A percentile compares a stretch with the other conserved stretches of the same genome.
Evolutionary conservation across 2,329 filamentous ascomycete genomes (phyloP).

Genomic region (Colletotrichum tamarilloi): DNA sequence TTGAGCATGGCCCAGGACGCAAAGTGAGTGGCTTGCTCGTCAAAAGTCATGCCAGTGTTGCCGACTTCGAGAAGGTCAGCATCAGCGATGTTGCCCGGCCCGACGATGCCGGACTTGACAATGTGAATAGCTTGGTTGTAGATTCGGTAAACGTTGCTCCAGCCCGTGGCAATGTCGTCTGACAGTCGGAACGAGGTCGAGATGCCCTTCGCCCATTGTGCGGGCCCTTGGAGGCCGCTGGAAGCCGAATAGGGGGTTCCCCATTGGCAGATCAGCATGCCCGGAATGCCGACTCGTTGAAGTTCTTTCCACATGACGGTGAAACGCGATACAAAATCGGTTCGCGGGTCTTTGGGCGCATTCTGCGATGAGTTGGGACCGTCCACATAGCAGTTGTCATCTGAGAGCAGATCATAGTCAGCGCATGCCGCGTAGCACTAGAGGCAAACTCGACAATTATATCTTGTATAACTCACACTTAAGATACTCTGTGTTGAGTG

Average conservation of each 20-base stretch:
- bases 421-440: neutral
- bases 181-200: neutral
- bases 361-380: neutral
- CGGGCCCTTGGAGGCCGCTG: neutral
- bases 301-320: neutral
- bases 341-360: neutral
- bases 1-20: neutral
- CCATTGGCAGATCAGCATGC: neutral
- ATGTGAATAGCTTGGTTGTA: neutral
- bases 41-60: neutral
- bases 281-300: neutral
- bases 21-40: neutral
- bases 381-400: neutral
- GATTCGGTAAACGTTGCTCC: neutral
- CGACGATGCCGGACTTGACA: neutral
- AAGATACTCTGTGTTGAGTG: slow-evolving; percentile 10
- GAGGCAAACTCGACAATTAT: neutral
- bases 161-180: neutral
- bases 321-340: neutral
- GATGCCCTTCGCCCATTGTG: neutral
- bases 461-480: neutral
- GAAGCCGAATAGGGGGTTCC: neutral
- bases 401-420: neutral
- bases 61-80: neutral
- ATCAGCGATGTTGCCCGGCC: neutral